Evolutionary conservation across 768 basidiomycete genomes (phyloP).

Genomic region (Suillus brevipes): DNA sequence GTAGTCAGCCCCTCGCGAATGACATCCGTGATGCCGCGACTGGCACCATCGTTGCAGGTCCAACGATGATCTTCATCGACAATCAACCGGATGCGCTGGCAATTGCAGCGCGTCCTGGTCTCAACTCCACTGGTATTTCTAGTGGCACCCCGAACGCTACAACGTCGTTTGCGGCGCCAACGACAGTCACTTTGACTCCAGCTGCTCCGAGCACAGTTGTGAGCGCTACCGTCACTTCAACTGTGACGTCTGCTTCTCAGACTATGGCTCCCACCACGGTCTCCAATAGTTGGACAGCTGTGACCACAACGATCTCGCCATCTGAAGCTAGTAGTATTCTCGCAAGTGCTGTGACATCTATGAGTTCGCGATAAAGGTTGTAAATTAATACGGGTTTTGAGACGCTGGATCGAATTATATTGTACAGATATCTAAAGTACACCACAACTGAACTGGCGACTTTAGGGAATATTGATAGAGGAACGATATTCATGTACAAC

Average conservation of each 20-base stretch:
- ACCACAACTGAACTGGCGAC: background rate
- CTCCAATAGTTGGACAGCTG: slow-evolving; percentile 3
- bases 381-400: background rate
- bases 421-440: background rate
- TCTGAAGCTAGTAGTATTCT: slow-evolving; percentile 33
- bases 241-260: slow-evolving; percentile 12
- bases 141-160: background rate
- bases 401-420: background rate
- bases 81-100: slow-evolving; percentile 52
- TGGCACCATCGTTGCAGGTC: slow-evolving; percentile 57
- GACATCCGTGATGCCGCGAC: slow-evolving; percentile 41
- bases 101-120: slow-evolving; percentile 41
- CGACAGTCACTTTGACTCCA: slow-evolving; percentile 3
- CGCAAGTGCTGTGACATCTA: slow-evolving; percentile 20
- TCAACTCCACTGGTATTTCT: slow-evolving; percentile 5
- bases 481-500: background rate
- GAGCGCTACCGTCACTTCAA: slow-evolving; percentile 35
- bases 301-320: slow-evolving; percentile 25
- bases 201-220: slow-evolving; percentile 25
- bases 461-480: background rate
- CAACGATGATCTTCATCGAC: slow-evolving; percentile 68
- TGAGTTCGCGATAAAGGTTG: slow-evolving; percentile 8
- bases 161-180: slow-evolving; percentile 10
- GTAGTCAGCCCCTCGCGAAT: slow-evolving; percentile 61
- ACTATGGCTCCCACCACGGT: background rate